Evolutionary conservation across 768 basidiomycete genomes (phyloP), one percentile per base, ranked within the genome.

Genomic region (Astraeus odoratus): DNA sequence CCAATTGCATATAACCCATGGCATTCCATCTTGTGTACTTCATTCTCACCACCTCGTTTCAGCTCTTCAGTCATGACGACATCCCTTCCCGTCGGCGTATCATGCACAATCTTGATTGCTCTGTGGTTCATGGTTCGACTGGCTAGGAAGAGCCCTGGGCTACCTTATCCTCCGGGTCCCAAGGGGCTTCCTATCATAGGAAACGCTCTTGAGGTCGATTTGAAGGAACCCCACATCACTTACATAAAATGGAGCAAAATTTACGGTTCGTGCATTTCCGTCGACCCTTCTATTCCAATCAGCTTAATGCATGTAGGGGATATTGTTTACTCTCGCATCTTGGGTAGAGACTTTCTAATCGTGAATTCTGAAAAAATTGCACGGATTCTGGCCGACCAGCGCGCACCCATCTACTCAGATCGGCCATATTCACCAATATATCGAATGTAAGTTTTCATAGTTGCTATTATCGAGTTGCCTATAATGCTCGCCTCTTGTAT

Each of bases 161-260:
- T 40, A 7, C 24, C 39, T 27, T 40, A 40, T 8, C 57, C 54
- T 38, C 57, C 57, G 19, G 57, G 57, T 19, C 55, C 57, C 3
- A 8, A 26, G 3, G 36, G 42, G 1, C 33, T 57, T 15, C 52
- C 49, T 10, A 44, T 54, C 25, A 34, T 59, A 0, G 54, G 57
- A 34, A 54, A 56, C 25, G 39, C 46, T 0, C 12, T 54, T 16
- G 51, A 48, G 10, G 4, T 50, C 6, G 38, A 54, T 46, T 36
- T 8, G 15, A 34, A 43, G 3, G 42, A 43, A 12, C 47, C 52
- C 1, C 46, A 48, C 25, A 22, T 52, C 22, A 52, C 52, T 2
- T 59, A 56, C n/a, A 37, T 49, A 8, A 46, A 42, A 13, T 59
- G 57, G 55, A 41, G 52, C 38, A 56, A 48, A 29, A 52, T 3